Conservation (phyloP, 1,139 yeast genomes). For the Pichia sp. region DNA sequence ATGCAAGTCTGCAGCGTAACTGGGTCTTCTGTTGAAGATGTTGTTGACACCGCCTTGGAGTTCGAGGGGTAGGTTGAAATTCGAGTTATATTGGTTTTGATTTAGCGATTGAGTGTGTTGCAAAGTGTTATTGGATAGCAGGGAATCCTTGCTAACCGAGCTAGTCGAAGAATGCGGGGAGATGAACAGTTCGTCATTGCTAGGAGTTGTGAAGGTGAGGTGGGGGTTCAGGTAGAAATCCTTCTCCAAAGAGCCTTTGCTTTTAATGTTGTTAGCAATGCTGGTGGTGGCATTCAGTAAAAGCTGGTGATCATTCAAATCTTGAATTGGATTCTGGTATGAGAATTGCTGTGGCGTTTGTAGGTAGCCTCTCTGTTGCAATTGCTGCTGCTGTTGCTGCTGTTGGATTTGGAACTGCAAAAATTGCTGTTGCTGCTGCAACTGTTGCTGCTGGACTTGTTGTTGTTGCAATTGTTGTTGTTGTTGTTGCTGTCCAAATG, state of each 20-base stretch:
- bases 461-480: conserved; percentile 13
- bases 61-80: conserved; percentile 51
- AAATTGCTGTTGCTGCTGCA: background rate
- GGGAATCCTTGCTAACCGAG: conserved; percentile 25
- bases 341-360: conserved; percentile 1
- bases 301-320: background rate
- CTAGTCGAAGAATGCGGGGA: conserved; percentile 30
- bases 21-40: conserved; percentile 59
- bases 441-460: background rate
- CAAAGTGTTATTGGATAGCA: conserved; percentile 13
- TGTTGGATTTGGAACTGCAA: conserved; percentile 1
- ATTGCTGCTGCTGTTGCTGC: conserved; percentile 3
- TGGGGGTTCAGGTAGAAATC: conserved; percentile 13
- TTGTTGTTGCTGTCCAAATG: background rate
- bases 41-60: conserved; percentile 62
- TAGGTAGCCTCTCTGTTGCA: conserved; percentile 3
- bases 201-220: background rate
- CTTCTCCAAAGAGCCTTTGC: background rate
- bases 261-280: background rate
- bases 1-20: conserved; percentile 59
- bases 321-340: background rate
- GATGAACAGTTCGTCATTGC: conserved; percentile 17
- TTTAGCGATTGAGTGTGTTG: conserved; percentile 13
- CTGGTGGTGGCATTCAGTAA: background rate
- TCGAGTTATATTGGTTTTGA: conserved; percentile 12